phyloP scores from a whole-genome alignment of 257 asterid species.

The Nicotiana attenuata region DNA sequence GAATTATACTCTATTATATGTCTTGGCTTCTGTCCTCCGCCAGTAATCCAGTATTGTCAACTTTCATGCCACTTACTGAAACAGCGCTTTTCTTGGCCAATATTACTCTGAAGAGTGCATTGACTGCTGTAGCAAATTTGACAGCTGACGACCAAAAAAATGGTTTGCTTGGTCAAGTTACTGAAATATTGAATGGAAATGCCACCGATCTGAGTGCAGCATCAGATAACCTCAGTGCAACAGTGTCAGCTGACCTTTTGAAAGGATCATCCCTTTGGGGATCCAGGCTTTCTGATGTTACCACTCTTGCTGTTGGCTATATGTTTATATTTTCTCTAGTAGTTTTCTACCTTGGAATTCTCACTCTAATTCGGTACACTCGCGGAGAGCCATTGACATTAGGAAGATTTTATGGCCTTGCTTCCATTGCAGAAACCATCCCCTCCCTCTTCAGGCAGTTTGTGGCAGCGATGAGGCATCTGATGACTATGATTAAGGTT shows the following conservation, averaged over 20 bases:
- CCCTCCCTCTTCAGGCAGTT: conserved; percentile 91
- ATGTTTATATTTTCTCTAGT: conserved; percentile 73
- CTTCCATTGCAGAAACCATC: conserved; percentile 89
- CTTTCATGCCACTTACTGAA: conserved; percentile 79
- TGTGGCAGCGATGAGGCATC: conserved; percentile 89
- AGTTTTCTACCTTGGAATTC: conserved; percentile 68
- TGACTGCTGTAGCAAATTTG: conserved; percentile 72
- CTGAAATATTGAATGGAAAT: conserved; percentile 56
- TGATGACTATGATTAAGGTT: conserved; percentile 98
- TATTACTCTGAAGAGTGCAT: conserved; percentile 63
- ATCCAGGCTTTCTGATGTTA: conserved; percentile 86
- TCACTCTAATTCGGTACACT: conserved; percentile 76
- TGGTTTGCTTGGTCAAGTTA: conserved; percentile 59
- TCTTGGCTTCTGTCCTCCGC: conserved; percentile 83
- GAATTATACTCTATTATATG: conserved; percentile 53
- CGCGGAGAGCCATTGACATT: conserved; percentile 90
- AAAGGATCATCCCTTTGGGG: conserved; percentile 55
- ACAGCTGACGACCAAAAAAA: conserved; percentile 54
- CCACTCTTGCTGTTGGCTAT: conserved; percentile 97
- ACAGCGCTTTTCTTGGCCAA: conserved; percentile 85
- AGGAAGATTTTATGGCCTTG: conserved; percentile 94
- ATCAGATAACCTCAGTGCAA: conserved; percentile 49
- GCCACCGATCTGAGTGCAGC: conserved; percentile 49
- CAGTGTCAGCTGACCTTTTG: conserved; percentile 54
- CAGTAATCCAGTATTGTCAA: conserved; percentile 66